Base-by-base conservation (phyloP, 305 asterid genomes). In the Solanum hybrid region DNA sequence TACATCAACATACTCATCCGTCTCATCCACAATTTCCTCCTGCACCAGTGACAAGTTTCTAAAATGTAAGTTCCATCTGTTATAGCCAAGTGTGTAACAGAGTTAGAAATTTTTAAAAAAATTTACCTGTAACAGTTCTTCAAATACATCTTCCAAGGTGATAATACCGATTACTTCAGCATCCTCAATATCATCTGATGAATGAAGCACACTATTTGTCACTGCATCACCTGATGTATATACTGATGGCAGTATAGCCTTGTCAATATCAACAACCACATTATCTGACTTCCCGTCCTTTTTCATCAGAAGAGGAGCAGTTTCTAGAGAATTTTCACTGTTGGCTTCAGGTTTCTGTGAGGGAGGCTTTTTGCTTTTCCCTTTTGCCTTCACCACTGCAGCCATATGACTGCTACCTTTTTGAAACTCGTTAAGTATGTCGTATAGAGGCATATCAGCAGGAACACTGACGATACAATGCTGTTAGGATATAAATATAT, bases 1-100 rank as follows among this genome's bases (percentile, higher is more conserved):
- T 87, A 97, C 99, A 88, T 97, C 99, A 38, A 97, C 99, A 66
- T 80, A 97, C 91, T 96, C 99, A 88, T 97, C 99, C 0, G 99
- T 96, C 94, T 97, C 99, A 69, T 97, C 99, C 7, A 97, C 99
- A 90, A 97, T 97, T 93, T 97, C 98, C 92, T 97, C 99, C 98
- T 96, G 92, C 90, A 92, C 88, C n/a, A 29, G 6, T 37, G n/a
- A 85, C 87, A 82, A 66, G 88, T 73, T 40, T 24, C 87, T 82
- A 51, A 64, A 29, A 82, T 46, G 72, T 46, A 46, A 82, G 87
- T 29, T 37, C 34, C n/a, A 81, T 81, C 35, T 34, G 7, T 86
- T 34, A 32, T 11, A 86, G n/a, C 46, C 56, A 86, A 71, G 16
- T 20, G 26, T 9, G 69, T 32, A 29, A 40, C 12, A 56, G 42